These are phyloP conservation scores for Aspergillus japonicus DNA, from an alignment of 2,329 filamentous ascomycete species.

Conservation along the genomic window DNA sequence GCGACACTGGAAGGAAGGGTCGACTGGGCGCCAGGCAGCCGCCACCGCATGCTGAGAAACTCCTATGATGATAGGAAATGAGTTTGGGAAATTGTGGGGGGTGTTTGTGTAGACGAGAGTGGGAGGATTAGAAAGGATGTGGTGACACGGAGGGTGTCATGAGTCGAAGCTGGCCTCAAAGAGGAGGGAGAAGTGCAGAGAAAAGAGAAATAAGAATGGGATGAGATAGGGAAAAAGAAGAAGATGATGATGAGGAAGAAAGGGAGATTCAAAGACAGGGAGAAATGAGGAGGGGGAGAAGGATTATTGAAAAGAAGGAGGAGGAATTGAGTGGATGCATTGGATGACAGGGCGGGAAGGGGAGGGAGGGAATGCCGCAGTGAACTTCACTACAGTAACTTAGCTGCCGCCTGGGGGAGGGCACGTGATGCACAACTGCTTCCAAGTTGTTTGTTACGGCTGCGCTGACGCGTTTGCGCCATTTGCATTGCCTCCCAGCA, in stretches of 20 bases:
- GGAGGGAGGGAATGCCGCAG: not conserved
- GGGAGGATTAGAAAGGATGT: constrained; percentile 2
- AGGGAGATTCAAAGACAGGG: not conserved
- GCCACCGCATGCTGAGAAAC: constrained; percentile 59
- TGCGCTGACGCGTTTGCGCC: not conserved
- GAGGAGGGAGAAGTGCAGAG: not conserved
- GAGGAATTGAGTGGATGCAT: not conserved
- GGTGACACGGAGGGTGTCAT: constrained; percentile 10
- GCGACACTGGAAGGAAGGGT: constrained; percentile 57
- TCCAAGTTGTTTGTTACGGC: not conserved
- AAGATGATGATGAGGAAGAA: too few relatives aligned
- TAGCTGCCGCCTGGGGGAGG: not conserved
- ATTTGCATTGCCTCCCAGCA: not conserved
- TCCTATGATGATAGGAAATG: constrained; percentile 31
- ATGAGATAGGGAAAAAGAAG: not conserved
- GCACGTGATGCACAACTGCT: not conserved
- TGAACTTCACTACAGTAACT: too few relatives aligned
- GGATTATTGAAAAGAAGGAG: not conserved
- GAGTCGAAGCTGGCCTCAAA: constrained; percentile 10
- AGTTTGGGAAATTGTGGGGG: not conserved
- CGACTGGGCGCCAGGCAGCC: constrained; percentile 59
- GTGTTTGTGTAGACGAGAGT: not conserved
- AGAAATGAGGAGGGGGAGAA: not conserved
- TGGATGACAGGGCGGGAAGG: not conserved
- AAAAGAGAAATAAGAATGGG: not conserved